Evolutionary conservation across 2,329 filamentous ascomycete species (phyloP).

Genomic region (Pseudonectria foliicola): DNA sequence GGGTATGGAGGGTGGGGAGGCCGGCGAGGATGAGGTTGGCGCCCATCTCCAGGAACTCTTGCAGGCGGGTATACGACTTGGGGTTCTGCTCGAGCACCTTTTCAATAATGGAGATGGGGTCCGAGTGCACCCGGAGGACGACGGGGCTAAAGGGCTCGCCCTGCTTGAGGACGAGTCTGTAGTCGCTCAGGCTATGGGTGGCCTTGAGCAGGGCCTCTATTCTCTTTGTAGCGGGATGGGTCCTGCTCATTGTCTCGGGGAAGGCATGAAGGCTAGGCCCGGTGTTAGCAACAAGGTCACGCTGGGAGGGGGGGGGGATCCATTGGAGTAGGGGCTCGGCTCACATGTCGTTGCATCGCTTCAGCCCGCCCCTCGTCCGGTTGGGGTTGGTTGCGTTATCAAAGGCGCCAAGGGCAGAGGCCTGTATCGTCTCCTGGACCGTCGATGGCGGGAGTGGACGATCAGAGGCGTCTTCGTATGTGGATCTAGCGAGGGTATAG

Average conservation of each 20-base stretch:
- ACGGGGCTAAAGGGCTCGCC: conserved; percentile 75
- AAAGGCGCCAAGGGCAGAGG: conserved; percentile 61
- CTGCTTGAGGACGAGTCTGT: conserved; percentile 70
- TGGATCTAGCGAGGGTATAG: conserved; percentile 54
- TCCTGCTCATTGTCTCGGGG: conserved; percentile 46
- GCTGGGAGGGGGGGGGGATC: no score
- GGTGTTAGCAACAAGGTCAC: conserved; percentile 12
- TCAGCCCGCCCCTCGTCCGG: conserved; percentile 65
- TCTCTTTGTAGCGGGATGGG: conserved; percentile 43
- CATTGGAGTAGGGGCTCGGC: no score
- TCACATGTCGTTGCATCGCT: conserved; percentile 70
- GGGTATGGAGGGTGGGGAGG: conserved; percentile 24
- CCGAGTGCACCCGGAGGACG: conserved; percentile 66
- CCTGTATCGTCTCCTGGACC: conserved; percentile 55
- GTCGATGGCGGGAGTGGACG: conserved; percentile 41
- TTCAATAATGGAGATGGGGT: conserved; percentile 65
- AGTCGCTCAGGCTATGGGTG: conserved; percentile 68
- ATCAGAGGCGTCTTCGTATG: conserved; percentile 49
- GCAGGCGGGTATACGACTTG: conserved; percentile 65
- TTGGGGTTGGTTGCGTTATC: conserved; percentile 81
- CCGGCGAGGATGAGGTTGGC: conserved; percentile 58
- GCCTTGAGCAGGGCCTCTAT: conserved; percentile 61
- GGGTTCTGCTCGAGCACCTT: conserved; percentile 71
- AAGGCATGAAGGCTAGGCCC: conserved; percentile 54
- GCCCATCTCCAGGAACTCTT: conserved; percentile 65